Evolutionary conservation across 768 basidiomycete species (phyloP).

Genomic region (Naganishia onofrii): DNA sequence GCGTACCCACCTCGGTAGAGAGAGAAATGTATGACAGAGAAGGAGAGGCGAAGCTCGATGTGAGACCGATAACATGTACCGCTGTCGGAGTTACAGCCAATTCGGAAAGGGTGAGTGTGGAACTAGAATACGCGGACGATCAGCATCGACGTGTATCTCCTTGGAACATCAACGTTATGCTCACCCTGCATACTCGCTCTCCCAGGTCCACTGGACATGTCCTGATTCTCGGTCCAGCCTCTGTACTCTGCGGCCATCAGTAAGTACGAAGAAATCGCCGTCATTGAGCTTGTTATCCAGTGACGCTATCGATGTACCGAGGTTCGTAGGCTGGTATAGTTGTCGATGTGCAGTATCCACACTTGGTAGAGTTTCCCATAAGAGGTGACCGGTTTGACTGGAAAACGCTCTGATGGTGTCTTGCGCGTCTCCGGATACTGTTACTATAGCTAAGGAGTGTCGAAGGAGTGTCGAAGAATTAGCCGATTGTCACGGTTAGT

Average conservation of each 20-base stretch:
- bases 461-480: too few species aligned
- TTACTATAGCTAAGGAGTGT: conserved; percentile 60
- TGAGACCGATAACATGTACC: conserved; percentile 62
- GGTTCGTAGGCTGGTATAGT: conserved; percentile 58
- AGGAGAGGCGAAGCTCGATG: conserved; percentile 59
- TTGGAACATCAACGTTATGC: not conserved
- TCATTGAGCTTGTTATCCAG: conserved; percentile 38
- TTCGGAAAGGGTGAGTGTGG: conserved; percentile 64
- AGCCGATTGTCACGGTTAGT: too few species aligned
- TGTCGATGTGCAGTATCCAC: conserved; percentile 53
- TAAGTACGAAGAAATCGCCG: conserved; percentile 38
- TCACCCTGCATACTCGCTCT: conserved; percentile 10
- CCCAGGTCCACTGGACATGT: conserved; percentile 64
- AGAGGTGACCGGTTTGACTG: conserved; percentile 61
- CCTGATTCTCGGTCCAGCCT: conserved; percentile 60
- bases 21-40: conserved; percentile 67
- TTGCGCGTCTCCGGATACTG: conserved; percentile 73
- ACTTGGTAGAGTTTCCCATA: conserved; percentile 67
- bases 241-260: conserved; percentile 56
- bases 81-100: conserved; percentile 60
- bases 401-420: conserved; percentile 70
- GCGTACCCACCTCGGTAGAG: conserved; percentile 55
- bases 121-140: conserved; percentile 54
- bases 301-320: conserved; percentile 61
- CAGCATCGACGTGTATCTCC: not conserved